A percentile compares a stretch with the other conserved stretches of the same genome.
Conservation (phyloP, 331 rosid species). For the Quercus lobata region DNA sequence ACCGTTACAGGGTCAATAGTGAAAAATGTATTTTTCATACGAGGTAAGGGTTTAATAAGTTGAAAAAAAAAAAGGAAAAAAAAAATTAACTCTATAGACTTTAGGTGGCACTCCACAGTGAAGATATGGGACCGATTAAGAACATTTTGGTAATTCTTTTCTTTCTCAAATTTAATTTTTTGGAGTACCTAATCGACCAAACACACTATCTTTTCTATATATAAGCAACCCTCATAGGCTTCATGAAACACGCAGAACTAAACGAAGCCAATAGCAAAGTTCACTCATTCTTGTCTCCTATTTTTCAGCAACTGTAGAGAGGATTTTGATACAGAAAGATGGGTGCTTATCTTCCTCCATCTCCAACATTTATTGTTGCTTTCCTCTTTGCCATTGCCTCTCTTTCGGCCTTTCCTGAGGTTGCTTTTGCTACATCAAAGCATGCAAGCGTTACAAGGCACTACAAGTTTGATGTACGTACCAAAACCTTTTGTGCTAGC, state of each 20-base stretch:
- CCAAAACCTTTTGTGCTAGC: neutral
- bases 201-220: neutral
- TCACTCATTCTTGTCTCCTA: neutral
- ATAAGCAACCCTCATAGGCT: neutral
- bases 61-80: neutral
- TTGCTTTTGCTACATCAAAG: conserved; percentile 29
- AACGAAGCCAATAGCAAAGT: too few species aligned
- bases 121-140: neutral
- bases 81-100: neutral
- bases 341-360: conserved; percentile 26
- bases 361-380: conserved; percentile 15
- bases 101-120: neutral
- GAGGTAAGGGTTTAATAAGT: neutral
- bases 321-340: neutral
- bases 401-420: conserved; percentile 18
- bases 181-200: neutral
- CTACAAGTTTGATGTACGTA: conserved; percentile 54
- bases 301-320: neutral
- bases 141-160: neutral
- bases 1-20: neutral
- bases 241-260: neutral
- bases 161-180: neutral
- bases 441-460: conserved; percentile 47
- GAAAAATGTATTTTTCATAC: neutral
- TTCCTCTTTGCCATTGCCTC: conserved; percentile 33